Percentiles rank a stretch among this genome's conserved stretches.
phyloP scores from a whole-genome alignment of 129 eudicot genomes.

The Arctium lappa region DNA sequence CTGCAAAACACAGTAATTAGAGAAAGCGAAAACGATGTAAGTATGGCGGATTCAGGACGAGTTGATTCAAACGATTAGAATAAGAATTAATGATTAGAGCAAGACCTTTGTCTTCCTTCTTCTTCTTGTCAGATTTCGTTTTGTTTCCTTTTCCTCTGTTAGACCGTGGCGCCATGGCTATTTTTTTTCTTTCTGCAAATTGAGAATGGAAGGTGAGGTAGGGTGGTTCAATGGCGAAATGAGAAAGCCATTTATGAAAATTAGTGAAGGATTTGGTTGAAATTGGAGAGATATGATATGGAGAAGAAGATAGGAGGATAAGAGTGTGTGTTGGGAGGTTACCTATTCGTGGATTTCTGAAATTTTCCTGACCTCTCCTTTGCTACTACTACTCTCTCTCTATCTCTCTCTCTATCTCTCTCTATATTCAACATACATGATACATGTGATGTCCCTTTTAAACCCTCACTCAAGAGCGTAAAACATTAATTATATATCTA shows the following conservation, averaged over 20 bases:
- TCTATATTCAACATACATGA: conserved; percentile 12
- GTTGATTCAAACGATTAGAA: neutral
- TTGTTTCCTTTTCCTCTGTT: conserved; percentile 85
- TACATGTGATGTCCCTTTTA: conserved; percentile 59
- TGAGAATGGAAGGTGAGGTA: neutral
- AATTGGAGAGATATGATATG: conserved; percentile 26
- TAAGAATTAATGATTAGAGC: neutral
- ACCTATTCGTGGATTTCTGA: conserved; percentile 44
- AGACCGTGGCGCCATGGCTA: conserved; percentile 86
- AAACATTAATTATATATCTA: neutral
- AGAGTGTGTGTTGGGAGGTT: conserved; percentile 49
- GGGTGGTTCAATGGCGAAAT: conserved; percentile 4
- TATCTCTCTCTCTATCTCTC: conserved; percentile 30
- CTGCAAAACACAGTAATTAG: conserved; percentile 38
- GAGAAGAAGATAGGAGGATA: conserved; percentile 52
- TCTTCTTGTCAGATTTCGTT: conserved; percentile 72
- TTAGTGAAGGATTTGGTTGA: conserved; percentile 14
- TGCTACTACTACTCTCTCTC: conserved; percentile 27
- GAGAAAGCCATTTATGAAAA: conserved; percentile 21
- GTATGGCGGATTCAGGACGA: neutral
- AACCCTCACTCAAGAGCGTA: neutral
- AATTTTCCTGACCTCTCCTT: conserved; percentile 77
- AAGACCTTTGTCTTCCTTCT: conserved; percentile 91
- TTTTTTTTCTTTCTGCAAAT: neutral
- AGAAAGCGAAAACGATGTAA: neutral